Percentiles rank a stretch among this genome's conserved stretches.
Evolutionary conservation across 345 rosid genomes (phyloP).

Genomic region (Boechera stricta): DNA sequence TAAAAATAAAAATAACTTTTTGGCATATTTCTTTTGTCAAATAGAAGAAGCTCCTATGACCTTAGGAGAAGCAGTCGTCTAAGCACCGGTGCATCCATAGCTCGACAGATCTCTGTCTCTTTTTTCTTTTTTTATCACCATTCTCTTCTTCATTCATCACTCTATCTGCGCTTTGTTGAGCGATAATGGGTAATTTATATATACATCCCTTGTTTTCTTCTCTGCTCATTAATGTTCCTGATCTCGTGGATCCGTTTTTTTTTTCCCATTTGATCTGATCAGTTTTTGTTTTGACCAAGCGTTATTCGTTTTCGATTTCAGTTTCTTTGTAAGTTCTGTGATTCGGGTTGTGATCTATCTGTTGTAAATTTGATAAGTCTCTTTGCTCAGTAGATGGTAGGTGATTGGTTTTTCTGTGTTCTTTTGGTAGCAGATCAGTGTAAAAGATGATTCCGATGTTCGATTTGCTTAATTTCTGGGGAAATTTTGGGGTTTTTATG

Average conservation of each 20-base stretch:
- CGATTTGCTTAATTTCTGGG: constrained; percentile 3
- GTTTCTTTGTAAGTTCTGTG: constrained; percentile 25
- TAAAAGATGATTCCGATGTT: background rate
- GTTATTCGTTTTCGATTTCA: constrained; percentile 38
- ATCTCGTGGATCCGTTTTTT: constrained; percentile 49
- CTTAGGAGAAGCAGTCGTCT: constrained; percentile 42
- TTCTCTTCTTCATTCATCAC: constrained; percentile 28
- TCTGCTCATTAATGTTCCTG: constrained; percentile 45
- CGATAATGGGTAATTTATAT: constrained; percentile 42
- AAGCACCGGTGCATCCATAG: constrained; percentile 36
- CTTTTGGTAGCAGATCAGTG: constrained; percentile 25
- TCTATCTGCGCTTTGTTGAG: constrained; percentile 27
- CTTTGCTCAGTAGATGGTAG: background rate
- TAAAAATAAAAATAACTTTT: constrained; percentile 12
- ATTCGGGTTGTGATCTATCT: constrained; percentile 36
- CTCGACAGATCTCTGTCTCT: constrained; percentile 39
- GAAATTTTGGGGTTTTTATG: background rate
- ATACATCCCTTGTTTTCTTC: background rate
- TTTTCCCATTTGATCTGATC: constrained; percentile 39
- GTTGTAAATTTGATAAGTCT: constrained; percentile 28
- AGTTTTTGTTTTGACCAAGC: constrained; percentile 37
- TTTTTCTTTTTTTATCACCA: background rate
- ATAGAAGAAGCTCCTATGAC: constrained; percentile 40
- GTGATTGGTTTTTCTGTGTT: no score
- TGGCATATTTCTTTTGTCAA: constrained; percentile 40